Evolutionary conservation across 164 flowering plant species (phyloP).

Genomic region (Chimonanthus salicifolius): DNA sequence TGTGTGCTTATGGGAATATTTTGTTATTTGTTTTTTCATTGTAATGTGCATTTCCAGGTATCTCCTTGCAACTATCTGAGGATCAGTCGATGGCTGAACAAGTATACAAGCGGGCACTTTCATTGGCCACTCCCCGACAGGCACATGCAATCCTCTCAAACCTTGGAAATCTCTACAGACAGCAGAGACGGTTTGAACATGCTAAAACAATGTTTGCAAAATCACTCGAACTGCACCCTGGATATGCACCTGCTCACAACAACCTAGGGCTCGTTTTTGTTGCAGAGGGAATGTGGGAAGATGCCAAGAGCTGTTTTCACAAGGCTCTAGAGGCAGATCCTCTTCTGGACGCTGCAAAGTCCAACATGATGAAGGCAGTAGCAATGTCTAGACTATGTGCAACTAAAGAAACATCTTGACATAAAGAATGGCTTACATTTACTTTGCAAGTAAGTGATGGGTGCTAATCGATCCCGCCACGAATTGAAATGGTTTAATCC

Average conservation of each 20-base stretch:
- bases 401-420: slow-evolving; percentile 7
- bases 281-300: slow-evolving; percentile 77
- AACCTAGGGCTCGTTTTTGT: slow-evolving; percentile 91
- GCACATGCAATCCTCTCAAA: slow-evolving; percentile 73
- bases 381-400: slow-evolving; percentile 40
- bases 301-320: slow-evolving; percentile 70
- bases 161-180: slow-evolving; percentile 79
- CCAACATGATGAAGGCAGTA: slow-evolving; percentile 66
- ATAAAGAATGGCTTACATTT: no score
- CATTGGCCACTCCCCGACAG: slow-evolving; percentile 50
- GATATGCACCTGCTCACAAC: slow-evolving; percentile 95
- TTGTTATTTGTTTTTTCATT: background rate
- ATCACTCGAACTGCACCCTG: slow-evolving; percentile 73
- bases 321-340: slow-evolving; percentile 73
- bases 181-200: slow-evolving; percentile 47
- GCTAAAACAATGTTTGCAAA: slow-evolving; percentile 83
- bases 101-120: slow-evolving; percentile 64
- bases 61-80: slow-evolving; percentile 72
- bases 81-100: slow-evolving; percentile 67
- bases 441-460: no score
- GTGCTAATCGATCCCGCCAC: no score
- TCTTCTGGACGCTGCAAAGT: slow-evolving; percentile 80
- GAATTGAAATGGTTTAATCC: no score
- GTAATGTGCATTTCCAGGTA: slow-evolving; percentile 32
- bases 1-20: background rate